These are phyloP conservation scores for Neonectria punicea DNA, from an alignment of 2,329 filamentous ascomycete species.

Conservation along the genomic window DNA sequence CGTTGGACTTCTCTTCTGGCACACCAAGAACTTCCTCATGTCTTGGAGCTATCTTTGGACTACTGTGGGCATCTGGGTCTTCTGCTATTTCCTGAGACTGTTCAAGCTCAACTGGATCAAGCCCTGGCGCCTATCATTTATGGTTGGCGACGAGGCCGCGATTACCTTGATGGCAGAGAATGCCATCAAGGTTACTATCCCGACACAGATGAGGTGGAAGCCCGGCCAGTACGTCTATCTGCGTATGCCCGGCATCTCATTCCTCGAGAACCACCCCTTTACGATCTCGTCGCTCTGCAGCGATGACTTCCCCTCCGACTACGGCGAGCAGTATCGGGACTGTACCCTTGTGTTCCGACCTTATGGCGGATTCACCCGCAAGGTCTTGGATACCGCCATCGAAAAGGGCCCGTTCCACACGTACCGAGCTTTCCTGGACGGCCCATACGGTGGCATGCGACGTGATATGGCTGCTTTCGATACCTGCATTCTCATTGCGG, in stretches of 20 bases:
- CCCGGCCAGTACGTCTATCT: constrained; percentile 96
- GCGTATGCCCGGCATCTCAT: constrained; percentile 89
- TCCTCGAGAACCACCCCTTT: constrained; percentile 95
- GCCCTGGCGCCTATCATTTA: constrained; percentile 80
- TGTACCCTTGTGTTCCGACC: constrained; percentile 93
- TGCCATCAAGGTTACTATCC: constrained; percentile 94
- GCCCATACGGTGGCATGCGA: constrained; percentile 94
- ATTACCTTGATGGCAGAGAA: constrained; percentile 91
- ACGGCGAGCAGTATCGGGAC: constrained; percentile 87
- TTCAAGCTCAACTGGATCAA: constrained; percentile 92
- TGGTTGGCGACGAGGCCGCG: constrained; percentile 91
- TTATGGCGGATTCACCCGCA: constrained; percentile 88
- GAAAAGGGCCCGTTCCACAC: constrained; percentile 91
- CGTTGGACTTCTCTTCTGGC: constrained; percentile 91
- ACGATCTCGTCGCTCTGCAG: constrained; percentile 94
- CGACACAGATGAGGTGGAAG: constrained; percentile 91
- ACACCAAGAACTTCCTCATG: constrained; percentile 89
- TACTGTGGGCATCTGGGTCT: constrained; percentile 80
- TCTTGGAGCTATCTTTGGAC: constrained; percentile 92
- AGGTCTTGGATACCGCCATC: constrained; percentile 83
- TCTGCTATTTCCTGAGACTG: constrained; percentile 78
- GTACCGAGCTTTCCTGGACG: constrained; percentile 91
- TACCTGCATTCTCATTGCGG: constrained; percentile 91
- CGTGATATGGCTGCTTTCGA: constrained; percentile 92
- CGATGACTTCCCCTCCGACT: constrained; percentile 91